Percentiles rank a stretch among this genome's conserved stretches.
Conservation (phyloP, 371 early-diverging fungal species). For the Haplosporangium sp. region DNA sequence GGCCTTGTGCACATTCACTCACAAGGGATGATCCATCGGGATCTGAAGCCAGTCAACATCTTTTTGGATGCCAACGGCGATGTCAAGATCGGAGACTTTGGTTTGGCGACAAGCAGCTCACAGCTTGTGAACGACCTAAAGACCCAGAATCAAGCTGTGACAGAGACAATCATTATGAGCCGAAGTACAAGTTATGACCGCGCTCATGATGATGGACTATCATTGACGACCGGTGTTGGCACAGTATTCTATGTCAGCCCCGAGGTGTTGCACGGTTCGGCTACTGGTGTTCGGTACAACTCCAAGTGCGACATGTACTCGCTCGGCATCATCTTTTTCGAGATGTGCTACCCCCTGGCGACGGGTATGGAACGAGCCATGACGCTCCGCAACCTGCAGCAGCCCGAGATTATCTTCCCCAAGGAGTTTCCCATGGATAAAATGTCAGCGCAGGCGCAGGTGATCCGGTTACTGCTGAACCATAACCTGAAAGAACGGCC, state of each 20-base stretch:
- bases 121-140: slow-evolving; percentile 51
- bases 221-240: slow-evolving; percentile 86
- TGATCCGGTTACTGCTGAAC: slow-evolving; percentile 79
- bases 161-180: slow-evolving; percentile 47
- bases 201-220: slow-evolving; percentile 42
- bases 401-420: slow-evolving; percentile 79
- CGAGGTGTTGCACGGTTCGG: slow-evolving; percentile 72
- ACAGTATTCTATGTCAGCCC: slow-evolving; percentile 96
- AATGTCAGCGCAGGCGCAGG: slow-evolving; percentile 71
- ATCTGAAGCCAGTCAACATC: slow-evolving; percentile 97
- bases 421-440: slow-evolving; percentile 73
- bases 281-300: slow-evolving; percentile 66
- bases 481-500: slow-evolving; percentile 88
- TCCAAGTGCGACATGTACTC: slow-evolving; percentile 87
- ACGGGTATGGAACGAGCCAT: slow-evolving; percentile 84
- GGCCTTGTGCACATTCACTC: slow-evolving; percentile 89
- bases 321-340: slow-evolving; percentile 77
- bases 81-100: slow-evolving; percentile 98
- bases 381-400: slow-evolving; percentile 66
- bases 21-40: slow-evolving; percentile 96
- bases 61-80: slow-evolving; percentile 91
- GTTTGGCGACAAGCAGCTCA: slow-evolving; percentile 84
- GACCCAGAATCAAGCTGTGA: slow-evolving; percentile 38
- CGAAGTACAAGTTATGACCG: slow-evolving; percentile 48
- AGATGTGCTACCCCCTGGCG: slow-evolving; percentile 77